These are phyloP conservation scores for Neurospora intermedia DNA, from an alignment of 495 filamentous ascomycete genomes.

Conservation along the genomic window DNA sequence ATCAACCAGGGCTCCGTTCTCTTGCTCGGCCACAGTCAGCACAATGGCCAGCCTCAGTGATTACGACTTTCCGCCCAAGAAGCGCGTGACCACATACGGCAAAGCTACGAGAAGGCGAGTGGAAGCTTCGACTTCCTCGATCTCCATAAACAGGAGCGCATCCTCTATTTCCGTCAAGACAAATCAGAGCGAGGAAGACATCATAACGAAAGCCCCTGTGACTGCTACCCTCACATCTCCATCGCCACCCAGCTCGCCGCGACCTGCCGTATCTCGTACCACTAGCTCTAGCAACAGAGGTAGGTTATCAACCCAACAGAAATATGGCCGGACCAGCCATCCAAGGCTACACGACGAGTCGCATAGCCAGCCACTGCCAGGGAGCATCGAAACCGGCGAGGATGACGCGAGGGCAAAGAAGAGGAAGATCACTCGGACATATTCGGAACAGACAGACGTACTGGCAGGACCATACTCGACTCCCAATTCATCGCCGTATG, in stretches of 20 bases:
- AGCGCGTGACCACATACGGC: slow-evolving; percentile 30
- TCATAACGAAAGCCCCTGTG: background rate
- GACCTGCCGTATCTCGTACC: slow-evolving; percentile 1
- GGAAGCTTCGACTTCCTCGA: slow-evolving; percentile 11
- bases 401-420: slow-evolving; percentile 14
- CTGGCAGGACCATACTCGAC: slow-evolving; percentile 15
- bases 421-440: slow-evolving; percentile 15
- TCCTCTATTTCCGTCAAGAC: background rate
- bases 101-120: slow-evolving; percentile 22
- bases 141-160: background rate
- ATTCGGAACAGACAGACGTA: slow-evolving; percentile 13
- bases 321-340: background rate
- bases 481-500: slow-evolving; percentile 18
- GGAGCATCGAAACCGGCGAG: slow-evolving; percentile 1
- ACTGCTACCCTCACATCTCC: slow-evolving; percentile 1
- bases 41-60: slow-evolving; percentile 26
- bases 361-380: slow-evolving; percentile 20
- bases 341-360: slow-evolving; percentile 6
- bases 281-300: slow-evolving; percentile 3
- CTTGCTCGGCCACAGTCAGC: background rate
- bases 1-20: background rate
- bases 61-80: slow-evolving; percentile 26
- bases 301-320: background rate
- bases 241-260: slow-evolving; percentile 11
- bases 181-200: background rate